Evolutionary conservation across 73 alveolate genomes (phyloP), one percentile per base, ranked within the genome.

Genomic region (Durusdinium trenchii): DNA sequence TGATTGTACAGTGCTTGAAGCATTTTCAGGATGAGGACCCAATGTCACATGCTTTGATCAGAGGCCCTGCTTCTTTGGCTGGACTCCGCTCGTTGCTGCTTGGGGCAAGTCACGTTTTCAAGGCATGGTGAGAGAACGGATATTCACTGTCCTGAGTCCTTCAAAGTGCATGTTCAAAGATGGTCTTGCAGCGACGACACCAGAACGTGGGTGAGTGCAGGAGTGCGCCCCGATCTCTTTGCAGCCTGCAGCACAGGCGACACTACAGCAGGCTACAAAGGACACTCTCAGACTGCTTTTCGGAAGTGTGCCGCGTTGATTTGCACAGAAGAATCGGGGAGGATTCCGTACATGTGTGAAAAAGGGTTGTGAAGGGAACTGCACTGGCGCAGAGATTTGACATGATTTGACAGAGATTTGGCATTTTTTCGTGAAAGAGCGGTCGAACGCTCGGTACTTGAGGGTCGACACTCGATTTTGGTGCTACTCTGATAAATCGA

Each of bases 161-260:
- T 16, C 69, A 12, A 57, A n/a, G n/a, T n/a, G n/a, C n/a, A n/a
- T n/a, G n/a, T n/a, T n/a, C n/a, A n/a, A n/a, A n/a, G n/a, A n/a
- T n/a, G n/a, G n/a, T n/a, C n/a, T n/a, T n/a, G n/a, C n/a, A n/a
- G n/a, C n/a, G n/a, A n/a, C n/a, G n/a, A n/a, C n/a, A n/a, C n/a
- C n/a, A 23, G 50, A 82, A 32, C 43, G 45, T 7, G 30, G 46
- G 26, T 81, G 18, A 7, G 28, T 50, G 45, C 94, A 84, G 94
- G 94, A 86, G 60, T 86, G 95, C 61, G 95, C 64, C 64, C 95
- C 95, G 3, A 43, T 62, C 30, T 43, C 48, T 5, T 43, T 86
- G 82, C 81, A 86, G 79, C 95, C 95, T 35, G 95, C 95, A 57
- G 95, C 95, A 40, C 62, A 62, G 60, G 95, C 95, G n/a, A 38